Base-by-base conservation (phyloP, 768 basidiomycete species). In the Tylopilus vinaceipallidus region DNA sequence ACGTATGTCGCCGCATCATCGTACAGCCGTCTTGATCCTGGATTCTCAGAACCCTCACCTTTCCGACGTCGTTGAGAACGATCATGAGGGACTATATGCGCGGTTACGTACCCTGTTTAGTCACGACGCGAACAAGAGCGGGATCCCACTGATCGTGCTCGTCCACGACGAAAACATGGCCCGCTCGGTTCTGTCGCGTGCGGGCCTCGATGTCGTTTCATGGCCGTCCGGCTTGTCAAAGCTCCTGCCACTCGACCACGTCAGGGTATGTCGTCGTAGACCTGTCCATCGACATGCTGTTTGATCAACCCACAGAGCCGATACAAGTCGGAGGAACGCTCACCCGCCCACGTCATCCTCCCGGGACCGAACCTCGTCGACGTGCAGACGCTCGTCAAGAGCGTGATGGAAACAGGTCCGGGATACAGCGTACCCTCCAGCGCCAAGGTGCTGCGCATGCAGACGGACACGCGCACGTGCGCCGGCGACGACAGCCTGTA, bases 401-500 rank as follows among this genome's bases (percentile, higher is more conserved):
- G 65, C 22, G 53, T 79, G n/a, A 76, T 76, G 73, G 63, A 71
- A 39, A 61, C 56, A 8, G 43, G 44, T 1, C 47, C 67, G 0
- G 65, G 63, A 2, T 33, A 55, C 7, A 56, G 55, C 17, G 57
- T 68, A 12, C 64, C 66, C 7, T 48, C 52, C 3, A 71, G 73
- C 11, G 73, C 74, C 23, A 65, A 61, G 19, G 53, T 58, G 7
- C 44, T 80, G 37, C 60, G 53, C 20, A 48, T 74, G 54, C 56
- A 66, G 17, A 59, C 64, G 0, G 63, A 70, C 27, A 65, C 60
- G 20, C 68, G 65, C 9, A 71, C 72, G 55, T 79, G 78, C 60
- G 77, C 78, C 9, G 79, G 78, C 0, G 78, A 80, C 42, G 79
- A 81, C 57, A 75, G 76, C 29, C 67, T 68, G 79, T 79, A 55